Evolutionary conservation across 768 basidiomycete genomes (phyloP), one percentile per base, ranked within the genome.

Genomic region (Podaxis sp.): DNA sequence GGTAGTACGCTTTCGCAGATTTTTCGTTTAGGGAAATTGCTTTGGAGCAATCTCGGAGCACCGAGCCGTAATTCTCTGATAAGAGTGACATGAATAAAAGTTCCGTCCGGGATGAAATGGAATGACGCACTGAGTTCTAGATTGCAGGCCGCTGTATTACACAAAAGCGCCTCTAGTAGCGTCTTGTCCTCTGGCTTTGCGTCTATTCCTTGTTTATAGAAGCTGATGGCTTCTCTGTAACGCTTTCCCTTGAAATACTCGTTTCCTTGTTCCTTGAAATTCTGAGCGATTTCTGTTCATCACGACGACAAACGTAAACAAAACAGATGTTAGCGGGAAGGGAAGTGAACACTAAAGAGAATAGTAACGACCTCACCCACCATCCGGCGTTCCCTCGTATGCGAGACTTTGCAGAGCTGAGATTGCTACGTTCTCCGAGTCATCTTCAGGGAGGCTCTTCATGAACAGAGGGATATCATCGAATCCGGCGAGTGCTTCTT

Each of bases 181-280:
- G 67, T 64, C 7, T 66, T 61, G 66, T 93, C 87, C 28, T 85
- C 83, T 9, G 95, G 93, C 61, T 91, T 86, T 19, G 90, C 92
- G 61, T 95, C 93, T 26, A 99, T 68, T 1, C 91, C 96, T 72
- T 96, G 92, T 0, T 89, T 87, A 73, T 99, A 99, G 73, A 98
- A 97, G 0, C 87, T 86, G 7, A 89, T 64, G 0, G 97, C 97
- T 73, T 99, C 95, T 40, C 92, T 84, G 73, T 85, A 91, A 48
- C 92, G 85, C 70, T 92, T 93, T 30, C 89, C 89, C 67, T 87
- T 89, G 77, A 92, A 96, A 69, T 96, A 93, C 60, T 96, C 95
- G 71, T 98, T 99, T 4, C 95, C 97, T 72, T 96, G 93, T 58
- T 93, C 87, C 74, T 97, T 98, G 76, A 98, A 97, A 70, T 92